These are phyloP conservation scores for Debaryomyces sp. DNA, from an alignment of 1,139 yeast species.

Conservation along the genomic window DNA sequence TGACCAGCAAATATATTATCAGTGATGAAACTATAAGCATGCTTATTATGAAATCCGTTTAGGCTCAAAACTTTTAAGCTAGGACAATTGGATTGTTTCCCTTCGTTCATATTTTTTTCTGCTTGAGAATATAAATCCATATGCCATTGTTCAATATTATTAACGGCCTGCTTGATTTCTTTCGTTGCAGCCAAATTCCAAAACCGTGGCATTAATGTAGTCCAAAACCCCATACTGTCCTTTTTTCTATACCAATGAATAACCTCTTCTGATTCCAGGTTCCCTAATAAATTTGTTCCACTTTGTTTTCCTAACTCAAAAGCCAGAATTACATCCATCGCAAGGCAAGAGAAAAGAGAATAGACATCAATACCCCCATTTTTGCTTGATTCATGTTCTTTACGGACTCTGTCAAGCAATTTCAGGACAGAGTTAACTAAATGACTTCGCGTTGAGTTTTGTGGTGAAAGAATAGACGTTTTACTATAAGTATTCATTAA, in stretches of 20 bases:
- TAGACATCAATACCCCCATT: slow-evolving; percentile 54
- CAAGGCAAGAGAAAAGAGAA: slow-evolving; percentile 63
- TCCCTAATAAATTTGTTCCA: slow-evolving; percentile 44
- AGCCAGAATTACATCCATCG: slow-evolving; percentile 68
- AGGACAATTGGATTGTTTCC: slow-evolving; percentile 23
- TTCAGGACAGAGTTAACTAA: slow-evolving; percentile 24
- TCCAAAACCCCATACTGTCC: slow-evolving; percentile 71
- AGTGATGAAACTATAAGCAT: slow-evolving; percentile 44
- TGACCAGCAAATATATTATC: slow-evolving; percentile 66
- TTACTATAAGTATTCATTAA: slow-evolving; percentile 54
- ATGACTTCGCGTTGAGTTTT: slow-evolving; percentile 28
- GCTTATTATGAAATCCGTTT: slow-evolving; percentile 32
- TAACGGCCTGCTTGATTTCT: slow-evolving; percentile 39
- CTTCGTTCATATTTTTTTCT: slow-evolving; percentile 26
- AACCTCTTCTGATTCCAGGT: slow-evolving; percentile 35
- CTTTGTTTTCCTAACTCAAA: slow-evolving; percentile 59
- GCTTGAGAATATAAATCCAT: slow-evolving; percentile 42
- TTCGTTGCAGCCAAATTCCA: slow-evolving; percentile 54
- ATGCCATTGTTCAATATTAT: slow-evolving; percentile 54
- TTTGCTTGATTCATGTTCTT: slow-evolving; percentile 15
- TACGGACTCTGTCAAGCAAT: slow-evolving; percentile 11
- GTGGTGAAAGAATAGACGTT: slow-evolving; percentile 34
- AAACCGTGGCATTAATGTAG: slow-evolving; percentile 59
- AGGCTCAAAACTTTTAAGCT: slow-evolving; percentile 39
- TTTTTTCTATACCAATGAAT: slow-evolving; percentile 54